phyloP scores from a whole-genome alignment of 2,329 filamentous ascomycete species.

The Venturia carpophila region DNA sequence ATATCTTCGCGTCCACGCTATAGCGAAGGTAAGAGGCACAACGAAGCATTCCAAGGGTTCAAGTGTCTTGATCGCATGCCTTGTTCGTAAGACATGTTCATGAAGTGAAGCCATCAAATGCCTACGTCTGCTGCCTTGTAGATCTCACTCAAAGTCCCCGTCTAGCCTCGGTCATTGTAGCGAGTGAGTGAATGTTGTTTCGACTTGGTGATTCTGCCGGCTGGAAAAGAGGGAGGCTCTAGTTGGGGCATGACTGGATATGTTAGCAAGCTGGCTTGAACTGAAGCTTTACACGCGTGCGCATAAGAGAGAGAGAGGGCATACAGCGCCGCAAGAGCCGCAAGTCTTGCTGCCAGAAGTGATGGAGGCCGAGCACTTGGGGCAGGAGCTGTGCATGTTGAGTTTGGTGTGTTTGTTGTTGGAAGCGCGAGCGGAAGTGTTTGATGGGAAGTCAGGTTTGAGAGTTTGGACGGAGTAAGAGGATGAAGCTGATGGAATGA shows the following conservation, averaged over 20 bases:
- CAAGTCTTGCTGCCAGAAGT: slow-evolving; percentile 30
- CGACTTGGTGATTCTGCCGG: background rate
- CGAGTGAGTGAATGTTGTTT: background rate
- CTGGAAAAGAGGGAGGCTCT: background rate
- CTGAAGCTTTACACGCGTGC: too few species aligned
- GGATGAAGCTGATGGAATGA: background rate
- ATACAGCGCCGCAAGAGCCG: slow-evolving; percentile 28
- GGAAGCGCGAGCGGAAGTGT: background rate
- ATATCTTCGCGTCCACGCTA: too few species aligned
- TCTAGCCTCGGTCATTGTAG: background rate
- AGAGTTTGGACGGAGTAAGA: background rate
- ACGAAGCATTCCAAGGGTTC: background rate
- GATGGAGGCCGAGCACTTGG: slow-evolving; percentile 33
- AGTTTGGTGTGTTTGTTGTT: background rate
- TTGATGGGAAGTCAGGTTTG: background rate
- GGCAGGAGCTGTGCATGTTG: slow-evolving; percentile 26
- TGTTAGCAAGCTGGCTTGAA: background rate
- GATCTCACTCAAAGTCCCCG: background rate
- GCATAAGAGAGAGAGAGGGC: background rate
- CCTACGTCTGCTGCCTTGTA: background rate
- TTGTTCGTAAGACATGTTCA: background rate
- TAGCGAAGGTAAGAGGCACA: background rate
- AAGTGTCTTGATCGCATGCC: background rate
- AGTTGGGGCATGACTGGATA: background rate
- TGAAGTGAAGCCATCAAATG: background rate